These are phyloP conservation scores for Sabuloglossum arenarium DNA, from an alignment of 495 filamentous ascomycete species.

Conservation along the genomic window DNA sequence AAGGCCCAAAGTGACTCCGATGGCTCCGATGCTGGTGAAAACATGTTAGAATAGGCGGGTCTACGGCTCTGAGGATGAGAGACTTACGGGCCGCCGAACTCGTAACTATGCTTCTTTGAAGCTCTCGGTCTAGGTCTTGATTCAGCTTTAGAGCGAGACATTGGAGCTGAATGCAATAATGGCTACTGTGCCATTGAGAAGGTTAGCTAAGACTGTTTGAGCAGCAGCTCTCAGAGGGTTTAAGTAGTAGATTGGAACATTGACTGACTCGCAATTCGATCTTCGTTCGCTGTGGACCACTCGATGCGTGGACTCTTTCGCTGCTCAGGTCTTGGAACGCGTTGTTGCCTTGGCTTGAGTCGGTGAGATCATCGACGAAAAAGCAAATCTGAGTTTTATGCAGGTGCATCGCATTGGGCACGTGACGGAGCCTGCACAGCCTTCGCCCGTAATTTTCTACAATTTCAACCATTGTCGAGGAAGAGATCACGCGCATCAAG, in stretches of 20 bases:
- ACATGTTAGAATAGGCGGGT: conserved; percentile 9
- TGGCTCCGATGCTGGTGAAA: conserved; percentile 43
- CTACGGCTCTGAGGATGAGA: conserved; percentile 1
- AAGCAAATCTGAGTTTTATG: no score
- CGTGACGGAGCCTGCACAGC: no score
- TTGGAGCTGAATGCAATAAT: not conserved
- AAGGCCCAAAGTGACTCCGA: conserved; percentile 52
- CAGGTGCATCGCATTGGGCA: no score
- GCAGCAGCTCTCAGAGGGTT: no score
- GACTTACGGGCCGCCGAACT: conserved; percentile 73
- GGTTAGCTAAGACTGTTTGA: not conserved
- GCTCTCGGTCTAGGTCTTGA: not conserved
- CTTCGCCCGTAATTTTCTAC: no score
- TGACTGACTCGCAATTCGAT: no score
- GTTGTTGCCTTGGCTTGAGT: no score
- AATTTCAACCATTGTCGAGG: not conserved
- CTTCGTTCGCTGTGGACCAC: no score
- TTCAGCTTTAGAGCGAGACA: not conserved
- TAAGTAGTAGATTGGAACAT: no score
- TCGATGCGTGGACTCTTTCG: no score
- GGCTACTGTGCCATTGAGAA: not conserved
- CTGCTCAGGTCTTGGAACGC: no score
- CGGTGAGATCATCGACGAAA: no score
- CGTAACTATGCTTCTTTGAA: conserved; percentile 39
- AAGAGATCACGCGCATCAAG: not conserved